A percentile compares a stretch with the other conserved stretches of the same genome.
Evolutionary conservation across 2,329 filamentous ascomycete species (phyloP).

Genomic region (Calonectria pseudoreteaudii): DNA sequence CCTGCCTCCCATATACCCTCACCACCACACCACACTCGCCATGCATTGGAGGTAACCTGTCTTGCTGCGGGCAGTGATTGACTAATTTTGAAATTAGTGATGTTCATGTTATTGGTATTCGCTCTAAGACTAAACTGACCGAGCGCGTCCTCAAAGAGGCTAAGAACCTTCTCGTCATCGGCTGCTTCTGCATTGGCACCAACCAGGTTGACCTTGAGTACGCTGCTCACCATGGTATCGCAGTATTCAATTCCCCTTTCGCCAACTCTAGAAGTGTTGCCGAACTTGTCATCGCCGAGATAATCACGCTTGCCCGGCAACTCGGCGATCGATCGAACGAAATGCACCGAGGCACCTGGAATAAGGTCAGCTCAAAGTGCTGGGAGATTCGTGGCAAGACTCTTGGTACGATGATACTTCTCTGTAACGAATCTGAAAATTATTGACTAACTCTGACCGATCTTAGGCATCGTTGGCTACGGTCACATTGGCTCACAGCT

Average conservation of each 20-base stretch:
- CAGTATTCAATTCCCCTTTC: constrained; percentile 99
- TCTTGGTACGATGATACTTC: constrained; percentile 69
- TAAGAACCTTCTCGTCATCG: constrained; percentile 94
- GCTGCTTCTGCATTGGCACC: constrained; percentile 99
- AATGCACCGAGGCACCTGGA: constrained; percentile 95
- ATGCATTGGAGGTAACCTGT: not conserved
- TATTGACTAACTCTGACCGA: not conserved
- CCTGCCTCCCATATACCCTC: constrained; percentile 18
- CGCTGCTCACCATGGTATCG: constrained; percentile 87
- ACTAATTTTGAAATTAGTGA: constrained; percentile 66
- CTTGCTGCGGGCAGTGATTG: not conserved
- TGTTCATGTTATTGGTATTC: constrained; percentile 97
- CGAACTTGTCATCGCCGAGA: constrained; percentile 93
- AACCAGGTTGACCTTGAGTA: constrained; percentile 92
- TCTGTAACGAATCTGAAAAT: not conserved
- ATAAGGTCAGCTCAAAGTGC: constrained; percentile 96
- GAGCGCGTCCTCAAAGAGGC: constrained; percentile 87
- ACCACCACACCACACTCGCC: not conserved
- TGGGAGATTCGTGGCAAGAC: constrained; percentile 99
- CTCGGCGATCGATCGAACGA: constrained; percentile 93
- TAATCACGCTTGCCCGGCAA: constrained; percentile 92
- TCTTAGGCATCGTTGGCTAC: constrained; percentile 87
- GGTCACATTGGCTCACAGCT: constrained; percentile 97
- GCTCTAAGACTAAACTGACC: constrained; percentile 96
- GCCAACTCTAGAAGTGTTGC: constrained; percentile 97